A percentile compares a stretch with the other conserved stretches of the same genome.
phyloP scores from a whole-genome alignment of 139 green algal genomes.

The Chlorella sp. region DNA sequence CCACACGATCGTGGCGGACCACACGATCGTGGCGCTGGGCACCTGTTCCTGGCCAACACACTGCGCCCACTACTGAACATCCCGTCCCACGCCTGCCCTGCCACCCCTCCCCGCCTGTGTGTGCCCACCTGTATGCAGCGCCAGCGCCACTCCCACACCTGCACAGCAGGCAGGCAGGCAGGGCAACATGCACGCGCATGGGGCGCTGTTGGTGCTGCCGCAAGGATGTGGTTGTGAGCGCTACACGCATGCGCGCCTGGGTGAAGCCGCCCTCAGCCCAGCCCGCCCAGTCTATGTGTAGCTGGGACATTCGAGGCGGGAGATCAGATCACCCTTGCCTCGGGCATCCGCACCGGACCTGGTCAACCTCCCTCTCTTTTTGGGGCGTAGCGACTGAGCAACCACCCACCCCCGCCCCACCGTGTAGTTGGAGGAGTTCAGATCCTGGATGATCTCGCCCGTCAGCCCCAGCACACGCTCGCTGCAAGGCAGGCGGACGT shows the following conservation, averaged over 20 bases:
- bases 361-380: no score
- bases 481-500: constrained; percentile 31
- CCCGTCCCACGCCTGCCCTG: background rate
- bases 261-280: no score
- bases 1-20: no score
- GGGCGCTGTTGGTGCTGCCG: background rate
- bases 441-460: constrained; percentile 62
- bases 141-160: constrained; percentile 76
- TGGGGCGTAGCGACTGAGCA: no score
- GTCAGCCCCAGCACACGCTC: constrained; percentile 70
- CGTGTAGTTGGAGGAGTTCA: constrained; percentile 85
- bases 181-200: no score
- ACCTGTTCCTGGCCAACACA: background rate
- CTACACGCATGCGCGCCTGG: no score
- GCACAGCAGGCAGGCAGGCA: background rate
- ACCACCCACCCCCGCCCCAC: background rate
- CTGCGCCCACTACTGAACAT: no score
- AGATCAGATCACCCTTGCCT: background rate
- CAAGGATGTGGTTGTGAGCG: background rate
- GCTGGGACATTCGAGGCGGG: background rate
- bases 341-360: no score
- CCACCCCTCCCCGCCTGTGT: background rate
- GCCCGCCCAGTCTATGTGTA: background rate
- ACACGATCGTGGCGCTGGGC: no score
- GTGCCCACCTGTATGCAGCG: constrained; percentile 42